Base-by-base conservation (phyloP, 495 filamentous ascomycete species). In the Penicillium desertorum region DNA sequence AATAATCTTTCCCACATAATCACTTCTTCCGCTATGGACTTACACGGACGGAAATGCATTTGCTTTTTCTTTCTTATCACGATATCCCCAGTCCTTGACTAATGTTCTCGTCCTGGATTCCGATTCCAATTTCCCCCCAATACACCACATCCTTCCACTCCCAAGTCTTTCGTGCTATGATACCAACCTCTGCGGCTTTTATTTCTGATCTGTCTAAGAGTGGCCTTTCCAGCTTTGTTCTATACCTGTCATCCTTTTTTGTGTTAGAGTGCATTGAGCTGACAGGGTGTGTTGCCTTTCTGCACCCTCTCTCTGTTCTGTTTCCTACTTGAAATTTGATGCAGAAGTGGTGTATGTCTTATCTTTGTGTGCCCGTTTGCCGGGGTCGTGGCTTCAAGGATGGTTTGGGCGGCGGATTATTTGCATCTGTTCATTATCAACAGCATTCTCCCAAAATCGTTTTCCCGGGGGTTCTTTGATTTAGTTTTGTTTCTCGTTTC, bases 141-240 rank as follows among this genome's bases (percentile, higher is more conserved):
- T 43, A 45, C 44, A 19, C 5, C 45, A 17, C 45, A 20, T 53
- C 34, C 29, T 48, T 59, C 67, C 67, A 61, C 56, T 62, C 60
- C 62, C 60, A 68, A 69, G 62, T 73, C 61, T 71, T 71, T 66
- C 65, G 67, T 68, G 53, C 69, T 61, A 74, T 77, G 74, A 77
- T 77, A 77, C 74, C 74, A 77, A 57, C 57, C 59, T 70, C 62
- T 65, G 63, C 63, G 68, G 64, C 69, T 65, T 68, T 66, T 67
- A 63, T 69, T 62, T 59, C 53, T 61, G 57, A 45, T 53, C 67
- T 67, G 67, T 68, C 62, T 60, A 71, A 73, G 70, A 71, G 62
- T 68, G 65, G 65, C 65, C 65, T 72, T 55, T 68, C 61, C 62
- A 63, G 66, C 65, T 66, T 65, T 63, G 59, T 71, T 66, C 56